phyloP scores from a whole-genome alignment of 2,329 filamentous ascomycete species.

The Aspergillus neotritici region DNA sequence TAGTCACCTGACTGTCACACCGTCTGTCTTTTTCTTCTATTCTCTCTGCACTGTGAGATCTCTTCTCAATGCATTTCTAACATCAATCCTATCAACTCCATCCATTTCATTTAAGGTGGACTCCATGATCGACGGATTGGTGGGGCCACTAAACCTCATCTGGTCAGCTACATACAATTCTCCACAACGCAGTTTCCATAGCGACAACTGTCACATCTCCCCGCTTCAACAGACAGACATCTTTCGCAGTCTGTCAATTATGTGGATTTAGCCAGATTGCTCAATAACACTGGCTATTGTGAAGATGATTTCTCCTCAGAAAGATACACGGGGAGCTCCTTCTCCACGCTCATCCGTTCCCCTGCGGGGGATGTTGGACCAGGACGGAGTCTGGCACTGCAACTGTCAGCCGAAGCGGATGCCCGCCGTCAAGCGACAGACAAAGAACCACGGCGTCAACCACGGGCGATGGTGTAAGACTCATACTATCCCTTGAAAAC shows the following conservation, averaged over 20 bases:
- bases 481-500: not conserved
- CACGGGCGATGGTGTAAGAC: conserved; percentile 50
- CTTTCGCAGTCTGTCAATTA: too few species aligned
- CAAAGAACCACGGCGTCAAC: conserved; percentile 54
- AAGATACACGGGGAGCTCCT: conserved; percentile 1
- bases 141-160: too few species aligned
- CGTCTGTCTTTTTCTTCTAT: too few species aligned
- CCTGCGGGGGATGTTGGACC: conserved; percentile 34
- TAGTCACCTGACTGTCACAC: too few species aligned
- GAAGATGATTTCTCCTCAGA: conserved; percentile 23
- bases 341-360: conserved; percentile 20
- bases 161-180: too few species aligned
- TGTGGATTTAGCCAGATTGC: too few species aligned
- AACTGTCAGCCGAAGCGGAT: conserved; percentile 50
- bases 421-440: conserved; percentile 51
- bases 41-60: too few species aligned
- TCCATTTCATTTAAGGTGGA: too few species aligned
- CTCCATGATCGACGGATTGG: too few species aligned
- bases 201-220: conserved; percentile 10
- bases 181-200: conserved; percentile 16
- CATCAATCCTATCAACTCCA: too few species aligned
- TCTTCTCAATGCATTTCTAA: too few species aligned
- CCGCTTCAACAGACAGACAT: not conserved
- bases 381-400: conserved; percentile 47
- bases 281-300: not conserved